These are phyloP conservation scores for Lycium barbarum DNA, from an alignment of 257 asterid genomes.

Conservation along the genomic window DNA sequence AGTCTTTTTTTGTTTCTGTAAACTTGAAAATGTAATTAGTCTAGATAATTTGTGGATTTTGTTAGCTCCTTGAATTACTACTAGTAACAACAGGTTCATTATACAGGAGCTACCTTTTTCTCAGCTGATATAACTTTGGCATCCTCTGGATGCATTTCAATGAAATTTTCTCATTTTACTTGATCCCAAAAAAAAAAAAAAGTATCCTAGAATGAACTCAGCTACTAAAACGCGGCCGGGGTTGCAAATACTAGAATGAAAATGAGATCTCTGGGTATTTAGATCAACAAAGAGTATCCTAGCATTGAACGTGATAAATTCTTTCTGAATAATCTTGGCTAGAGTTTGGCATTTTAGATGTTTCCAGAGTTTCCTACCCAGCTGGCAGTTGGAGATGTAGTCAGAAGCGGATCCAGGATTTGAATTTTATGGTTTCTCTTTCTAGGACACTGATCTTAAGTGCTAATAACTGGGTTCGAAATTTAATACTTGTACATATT, in stretches of 20 bases:
- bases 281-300: conserved; percentile 23
- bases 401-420: neutral
- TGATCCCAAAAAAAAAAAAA: neutral
- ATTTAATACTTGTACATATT: conserved; percentile 13
- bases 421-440: neutral
- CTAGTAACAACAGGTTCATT: neutral
- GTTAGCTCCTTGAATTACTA: conserved; percentile 13
- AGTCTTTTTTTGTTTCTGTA: neutral
- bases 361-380: neutral
- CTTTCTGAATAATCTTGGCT: neutral
- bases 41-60: neutral
- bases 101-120: neutral
- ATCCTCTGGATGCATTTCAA: neutral
- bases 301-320: neutral
- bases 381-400: conserved; percentile 6
- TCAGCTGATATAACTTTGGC: conserved; percentile 18
- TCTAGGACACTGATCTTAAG: neutral
- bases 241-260: neutral
- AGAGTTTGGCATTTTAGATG: neutral
- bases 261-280: neutral
- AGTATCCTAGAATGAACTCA: neutral
- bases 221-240: neutral
- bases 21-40: neutral
- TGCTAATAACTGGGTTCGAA: neutral
- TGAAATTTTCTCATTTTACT: conserved; percentile 9